Percentiles rank a stretch among this genome's conserved stretches.
phyloP scores from a whole-genome alignment of 306 rosid genomes.

The Cicer judaicum region DNA sequence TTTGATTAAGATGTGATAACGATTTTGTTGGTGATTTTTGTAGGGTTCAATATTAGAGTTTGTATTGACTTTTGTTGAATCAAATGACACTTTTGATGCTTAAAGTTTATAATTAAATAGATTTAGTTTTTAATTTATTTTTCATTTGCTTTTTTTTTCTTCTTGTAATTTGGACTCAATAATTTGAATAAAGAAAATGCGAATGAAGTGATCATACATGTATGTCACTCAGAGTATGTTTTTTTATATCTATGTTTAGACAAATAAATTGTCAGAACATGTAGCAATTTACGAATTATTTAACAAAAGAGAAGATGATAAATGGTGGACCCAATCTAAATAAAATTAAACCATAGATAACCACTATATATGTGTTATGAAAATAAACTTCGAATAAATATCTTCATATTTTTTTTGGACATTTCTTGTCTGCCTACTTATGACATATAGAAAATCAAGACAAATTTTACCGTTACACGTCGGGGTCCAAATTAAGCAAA shows the following conservation, averaged over 20 bases:
- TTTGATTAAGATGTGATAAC: neutral
- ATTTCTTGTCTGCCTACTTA: neutral
- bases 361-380: neutral
- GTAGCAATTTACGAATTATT: neutral
- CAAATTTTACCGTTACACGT: neutral
- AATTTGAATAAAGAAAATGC: conserved; percentile 40
- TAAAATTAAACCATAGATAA: neutral
- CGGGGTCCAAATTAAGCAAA: neutral
- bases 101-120: conserved; percentile 6
- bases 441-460: neutral
- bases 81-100: conserved; percentile 50
- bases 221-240: too few species aligned
- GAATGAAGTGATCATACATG: neutral
- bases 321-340: neutral
- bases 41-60: conserved; percentile 86
- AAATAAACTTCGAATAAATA: neutral
- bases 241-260: neutral
- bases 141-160: neutral
- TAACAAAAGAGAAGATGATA: neutral
- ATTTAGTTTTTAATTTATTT: neutral
- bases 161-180: conserved; percentile 9
- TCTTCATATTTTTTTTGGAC: neutral
- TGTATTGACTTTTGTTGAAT: conserved; percentile 51
- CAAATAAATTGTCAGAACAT: neutral
- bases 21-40: conserved; percentile 35